phyloP scores from a whole-genome alignment of 73 alveolate genomes.

The Diophrys sp. region DNA sequence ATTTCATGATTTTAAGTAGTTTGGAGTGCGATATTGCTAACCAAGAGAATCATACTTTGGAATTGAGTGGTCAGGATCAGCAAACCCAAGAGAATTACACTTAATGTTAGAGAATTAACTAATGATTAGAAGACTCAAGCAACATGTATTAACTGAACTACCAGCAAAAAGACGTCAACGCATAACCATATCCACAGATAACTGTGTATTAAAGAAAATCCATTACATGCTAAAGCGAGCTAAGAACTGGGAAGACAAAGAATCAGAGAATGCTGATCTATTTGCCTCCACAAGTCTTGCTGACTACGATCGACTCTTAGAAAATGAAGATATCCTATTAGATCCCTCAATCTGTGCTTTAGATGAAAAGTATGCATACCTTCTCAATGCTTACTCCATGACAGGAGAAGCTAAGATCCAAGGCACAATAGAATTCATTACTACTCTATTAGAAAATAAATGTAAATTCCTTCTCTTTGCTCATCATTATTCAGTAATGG shows the following conservation, averaged over 20 bases:
- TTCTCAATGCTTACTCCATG: slow-evolving; percentile 61
- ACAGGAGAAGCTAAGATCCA: slow-evolving; percentile 80
- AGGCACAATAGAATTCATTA: slow-evolving; percentile 75
- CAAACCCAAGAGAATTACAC: slow-evolving; percentile 15
- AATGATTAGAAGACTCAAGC: slow-evolving; percentile 29
- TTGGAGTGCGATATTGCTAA: slow-evolving; percentile 78
- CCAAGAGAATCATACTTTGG: slow-evolving; percentile 53
- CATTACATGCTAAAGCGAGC: slow-evolving; percentile 13
- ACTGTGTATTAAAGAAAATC: slow-evolving; percentile 50
- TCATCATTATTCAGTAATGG: slow-evolving; percentile 85
- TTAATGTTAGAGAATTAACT: slow-evolving; percentile 3
- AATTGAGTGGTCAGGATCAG: slow-evolving; percentile 11
- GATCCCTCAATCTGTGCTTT: too few relatives aligned
- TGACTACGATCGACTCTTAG: too few relatives aligned
- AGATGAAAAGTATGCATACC: slow-evolving; percentile 11
- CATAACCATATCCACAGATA: slow-evolving; percentile 70
- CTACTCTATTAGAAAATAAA: slow-evolving; percentile 57
- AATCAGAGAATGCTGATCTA: not conserved
- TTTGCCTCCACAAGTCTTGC: too few relatives aligned
- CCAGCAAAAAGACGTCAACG: slow-evolving; percentile 25
- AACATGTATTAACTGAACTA: slow-evolving; percentile 20
- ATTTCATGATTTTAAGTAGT: slow-evolving; percentile 49
- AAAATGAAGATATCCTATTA: too few relatives aligned
- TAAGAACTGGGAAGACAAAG: slow-evolving; percentile 9
- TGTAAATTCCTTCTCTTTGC: slow-evolving; percentile 89